Evolutionary conservation across 2,329 filamentous ascomycete species (phyloP).

Genomic region (Ophiostoma montium): DNA sequence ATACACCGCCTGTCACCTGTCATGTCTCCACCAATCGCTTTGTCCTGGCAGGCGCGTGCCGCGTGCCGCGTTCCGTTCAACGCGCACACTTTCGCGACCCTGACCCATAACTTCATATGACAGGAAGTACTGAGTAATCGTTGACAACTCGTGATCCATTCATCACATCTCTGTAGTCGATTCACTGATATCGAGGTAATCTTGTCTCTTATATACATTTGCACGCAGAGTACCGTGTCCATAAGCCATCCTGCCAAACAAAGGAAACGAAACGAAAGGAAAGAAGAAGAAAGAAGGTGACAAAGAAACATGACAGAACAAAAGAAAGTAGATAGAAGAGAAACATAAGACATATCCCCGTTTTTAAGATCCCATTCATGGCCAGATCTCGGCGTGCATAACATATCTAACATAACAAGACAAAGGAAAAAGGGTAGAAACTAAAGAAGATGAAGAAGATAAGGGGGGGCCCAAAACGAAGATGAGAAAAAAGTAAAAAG

Average conservation of each 20-base stretch:
- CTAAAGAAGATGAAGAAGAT: background rate
- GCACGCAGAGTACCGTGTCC: background rate
- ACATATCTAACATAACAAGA: background rate
- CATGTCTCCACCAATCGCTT: background rate
- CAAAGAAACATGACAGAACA: too few species aligned
- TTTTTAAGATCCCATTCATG: background rate
- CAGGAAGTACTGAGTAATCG: too few species aligned
- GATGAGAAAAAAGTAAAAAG: background rate
- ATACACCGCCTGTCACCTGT: background rate
- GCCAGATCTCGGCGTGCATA: background rate
- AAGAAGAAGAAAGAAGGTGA: background rate
- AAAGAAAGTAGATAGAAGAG: too few species aligned
- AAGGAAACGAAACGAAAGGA: background rate
- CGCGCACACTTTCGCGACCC: background rate
- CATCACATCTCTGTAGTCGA: background rate
- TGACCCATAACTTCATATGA: background rate
- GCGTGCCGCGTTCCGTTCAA: background rate
- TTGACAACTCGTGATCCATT: background rate
- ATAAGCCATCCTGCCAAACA: background rate
- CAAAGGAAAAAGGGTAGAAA: background rate
- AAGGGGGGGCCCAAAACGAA: background rate
- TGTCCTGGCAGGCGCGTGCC: background rate
- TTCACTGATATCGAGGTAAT: background rate
- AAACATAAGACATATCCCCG: background rate
- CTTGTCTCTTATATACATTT: slow-evolving; percentile 1